Evolutionary conservation across 495 filamentous ascomycete genomes (phyloP).

Genomic region (Penicillium crystallinum): DNA sequence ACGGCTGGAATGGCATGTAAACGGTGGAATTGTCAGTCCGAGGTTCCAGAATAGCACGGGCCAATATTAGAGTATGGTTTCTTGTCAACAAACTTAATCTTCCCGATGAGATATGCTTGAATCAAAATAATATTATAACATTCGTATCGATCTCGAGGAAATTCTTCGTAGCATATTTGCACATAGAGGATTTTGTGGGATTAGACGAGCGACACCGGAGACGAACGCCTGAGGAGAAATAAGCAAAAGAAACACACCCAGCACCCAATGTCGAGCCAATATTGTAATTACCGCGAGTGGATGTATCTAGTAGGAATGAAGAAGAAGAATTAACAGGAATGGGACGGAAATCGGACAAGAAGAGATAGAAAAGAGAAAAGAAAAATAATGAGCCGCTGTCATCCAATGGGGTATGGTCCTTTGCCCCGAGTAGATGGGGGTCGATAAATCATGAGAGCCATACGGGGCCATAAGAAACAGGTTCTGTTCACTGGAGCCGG

Average conservation of each 20-base stretch:
- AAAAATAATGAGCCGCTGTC: background rate
- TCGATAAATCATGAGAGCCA: background rate
- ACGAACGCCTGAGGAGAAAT: background rate
- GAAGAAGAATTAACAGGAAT: background rate
- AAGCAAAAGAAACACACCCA: background rate
- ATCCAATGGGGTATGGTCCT: background rate
- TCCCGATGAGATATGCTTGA: background rate
- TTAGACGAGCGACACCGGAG: background rate
- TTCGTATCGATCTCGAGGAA: background rate
- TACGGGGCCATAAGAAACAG: background rate
- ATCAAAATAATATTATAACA: background rate
- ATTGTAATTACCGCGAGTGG: background rate
- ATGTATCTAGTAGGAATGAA: background rate
- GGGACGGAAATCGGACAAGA: background rate
- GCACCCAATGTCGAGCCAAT: background rate
- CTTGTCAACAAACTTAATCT: background rate
- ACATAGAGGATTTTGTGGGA: background rate
- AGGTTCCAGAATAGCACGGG: background rate
- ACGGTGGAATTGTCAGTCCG: background rate
- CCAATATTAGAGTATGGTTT: background rate
- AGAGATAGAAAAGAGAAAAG: background rate
- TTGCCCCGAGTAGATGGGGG: background rate
- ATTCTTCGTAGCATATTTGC: background rate
- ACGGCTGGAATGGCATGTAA: background rate
- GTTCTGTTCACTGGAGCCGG: constrained; percentile 7